Base-by-base conservation (phyloP, 2,329 filamentous ascomycete species). In the Aspergillus sclerotialis region DNA sequence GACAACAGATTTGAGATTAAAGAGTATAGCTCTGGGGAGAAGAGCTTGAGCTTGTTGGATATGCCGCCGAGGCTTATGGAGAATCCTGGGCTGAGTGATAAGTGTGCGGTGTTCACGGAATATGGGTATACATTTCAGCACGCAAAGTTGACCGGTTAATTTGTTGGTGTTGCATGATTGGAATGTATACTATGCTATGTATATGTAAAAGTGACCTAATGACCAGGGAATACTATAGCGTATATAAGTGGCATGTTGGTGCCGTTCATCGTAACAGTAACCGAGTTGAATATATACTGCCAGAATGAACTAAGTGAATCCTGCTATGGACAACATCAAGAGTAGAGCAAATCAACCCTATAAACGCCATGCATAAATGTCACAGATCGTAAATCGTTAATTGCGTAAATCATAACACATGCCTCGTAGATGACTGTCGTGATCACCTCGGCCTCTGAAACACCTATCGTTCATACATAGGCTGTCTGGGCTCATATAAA, bases 61-160 rank as follows among this genome's bases (percentile, higher is more conserved):
- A 40, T 45, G 31, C 38, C 32, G 7, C 49, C 46, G 7, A 31
- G 33, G 0, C 30, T 5, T 19, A 35, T 30, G n/a, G 12, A 23
- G 10, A 48, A 50, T 15, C 43, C 45, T 1, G 39, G 33, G 3
- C 3, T 38, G 3, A 31, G 38, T 12, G 36, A 35, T n/a, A 42
- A 44, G 30, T 52, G 50, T 40, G 14, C 18, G 2, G 46, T 52
- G 3, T 43, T 52, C 32, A 39, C 42, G 28, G 39, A 48, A n/a
- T 48, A 45, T 35, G 50, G 50, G 24, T 52, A 43, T 36, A 52
- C 48, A 3, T 53, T 51, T 28, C 41, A 53, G 27, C 36, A 42
- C 16, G 46, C 48, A 10, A 23, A 23, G 19, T 23, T 23, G 19
- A 23, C 19, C 10, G 19, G 10, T 7, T 23, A 23, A 23, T 23